Percentiles rank a stretch among this genome's conserved stretches.
Conservation (phyloP, 495 filamentous ascomycete species). For the Penicillium steckii region DNA sequence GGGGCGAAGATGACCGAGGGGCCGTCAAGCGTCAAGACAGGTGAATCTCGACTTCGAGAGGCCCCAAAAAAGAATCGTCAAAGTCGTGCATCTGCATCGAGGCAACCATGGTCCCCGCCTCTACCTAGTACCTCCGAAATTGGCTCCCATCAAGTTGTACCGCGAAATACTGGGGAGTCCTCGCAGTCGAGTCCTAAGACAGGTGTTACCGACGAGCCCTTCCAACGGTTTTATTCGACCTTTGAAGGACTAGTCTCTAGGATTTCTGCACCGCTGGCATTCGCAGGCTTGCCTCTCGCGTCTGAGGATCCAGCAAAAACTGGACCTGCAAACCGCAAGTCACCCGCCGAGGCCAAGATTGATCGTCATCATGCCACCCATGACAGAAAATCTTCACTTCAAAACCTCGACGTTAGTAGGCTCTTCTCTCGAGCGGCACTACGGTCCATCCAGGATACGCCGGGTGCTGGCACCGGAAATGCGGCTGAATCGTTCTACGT, state of each 20-base stretch:
- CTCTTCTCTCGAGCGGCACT: constrained; percentile 81
- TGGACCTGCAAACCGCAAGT: constrained; percentile 37
- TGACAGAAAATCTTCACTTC: constrained; percentile 30
- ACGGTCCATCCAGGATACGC: constrained; percentile 59
- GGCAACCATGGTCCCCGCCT: constrained; percentile 40
- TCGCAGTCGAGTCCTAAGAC: constrained; percentile 8
- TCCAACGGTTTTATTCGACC: constrained; percentile 84
- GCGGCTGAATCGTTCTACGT: constrained; percentile 90
- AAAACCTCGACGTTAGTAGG: constrained; percentile 71
- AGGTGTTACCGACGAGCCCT: constrained; percentile 66
- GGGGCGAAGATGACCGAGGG: constrained; percentile 67
- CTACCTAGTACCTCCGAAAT: constrained; percentile 34
- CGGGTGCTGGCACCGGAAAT: constrained; percentile 36
- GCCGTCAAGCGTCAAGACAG: constrained; percentile 44
- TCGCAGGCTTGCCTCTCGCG: constrained; percentile 80
- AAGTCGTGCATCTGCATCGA: constrained; percentile 21
- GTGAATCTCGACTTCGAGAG: constrained; percentile 36
- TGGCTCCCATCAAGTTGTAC: constrained; percentile 35
- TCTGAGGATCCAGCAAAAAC: constrained; percentile 49
- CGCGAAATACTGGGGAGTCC: constrained; percentile 20
- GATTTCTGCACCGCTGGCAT: constrained; percentile 85
- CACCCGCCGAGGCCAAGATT: constrained; percentile 36
- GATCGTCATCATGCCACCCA: constrained; percentile 38
- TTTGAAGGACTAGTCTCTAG: constrained; percentile 80
- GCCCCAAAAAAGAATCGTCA: constrained; percentile 25